Conservation (phyloP, 139 green algal genomes). For the Chlamydomonas applanata region DNA sequence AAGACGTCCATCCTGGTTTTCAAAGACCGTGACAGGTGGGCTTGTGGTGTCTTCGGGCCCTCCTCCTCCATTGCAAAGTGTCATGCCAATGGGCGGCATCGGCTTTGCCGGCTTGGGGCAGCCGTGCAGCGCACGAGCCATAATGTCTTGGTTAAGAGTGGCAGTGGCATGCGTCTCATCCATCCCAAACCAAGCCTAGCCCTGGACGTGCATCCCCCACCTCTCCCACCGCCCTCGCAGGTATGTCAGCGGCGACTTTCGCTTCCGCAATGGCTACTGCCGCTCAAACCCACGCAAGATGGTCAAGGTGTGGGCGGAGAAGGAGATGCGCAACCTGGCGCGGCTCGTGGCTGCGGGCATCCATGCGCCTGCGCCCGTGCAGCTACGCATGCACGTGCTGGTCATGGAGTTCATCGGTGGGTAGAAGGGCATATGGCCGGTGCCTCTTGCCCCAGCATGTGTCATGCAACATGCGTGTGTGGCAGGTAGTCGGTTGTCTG, state of each 20-base stretch:
- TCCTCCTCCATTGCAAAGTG: no score
- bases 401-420: constrained; percentile 92
- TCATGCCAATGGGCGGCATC: no score
- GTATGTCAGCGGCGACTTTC: constrained; percentile 95
- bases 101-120: no score
- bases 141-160: no score
- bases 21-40: constrained; percentile 85
- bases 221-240: constrained; percentile 41
- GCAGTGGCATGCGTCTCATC: no score
- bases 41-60: no score
- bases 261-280: constrained; percentile 92
- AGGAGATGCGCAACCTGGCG: constrained; percentile 97
- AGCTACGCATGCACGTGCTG: constrained; percentile 92
- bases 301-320: constrained; percentile 98
- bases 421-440: background rate
- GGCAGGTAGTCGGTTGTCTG: background rate
- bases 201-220: background rate
- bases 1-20: constrained; percentile 99
- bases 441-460: background rate
- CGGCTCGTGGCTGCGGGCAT: constrained; percentile 70
- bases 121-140: no score
- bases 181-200: no score
- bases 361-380: constrained; percentile 71
- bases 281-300: constrained; percentile 97
- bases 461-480: background rate